Base-by-base conservation (phyloP, 2,329 filamentous ascomycete genomes). In the Hypomyces perniciosus region DNA sequence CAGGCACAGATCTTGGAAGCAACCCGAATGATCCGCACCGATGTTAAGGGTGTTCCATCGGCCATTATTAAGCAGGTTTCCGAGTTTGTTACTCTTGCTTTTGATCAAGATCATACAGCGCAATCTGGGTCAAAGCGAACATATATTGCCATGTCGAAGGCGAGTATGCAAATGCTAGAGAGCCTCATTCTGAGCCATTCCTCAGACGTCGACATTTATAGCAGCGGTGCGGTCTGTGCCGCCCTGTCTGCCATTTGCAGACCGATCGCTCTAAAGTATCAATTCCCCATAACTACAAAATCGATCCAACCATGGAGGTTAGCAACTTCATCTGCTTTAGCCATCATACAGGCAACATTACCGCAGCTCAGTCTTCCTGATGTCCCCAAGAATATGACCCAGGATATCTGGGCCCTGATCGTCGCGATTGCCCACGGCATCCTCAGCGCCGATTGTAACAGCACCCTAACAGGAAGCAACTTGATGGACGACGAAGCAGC, bases 81-180 rank as follows among this genome's bases (percentile, higher is more conserved):
- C 1, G 80, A 87, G 45, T 83, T 95, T 53, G 78, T 83, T 7
- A 78, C 81, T 2, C 72, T 95, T 33, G 85, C 89, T 1, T 91
- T 88, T 58, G 68, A 73, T 0, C 64, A 68, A 51, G 61, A 71
- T 51, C 49, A 61, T 54, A 26, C 67, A 54, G 50, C 69, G 56
- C 58, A 59, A 9, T 67, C 71, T 9, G 44, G 62, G 1, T 62
- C 71, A 46, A 82, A 82, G 51, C 86, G 89, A 6, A 95, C 90
- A 0, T 97, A 90, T 63, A 83, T 99, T 50, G 92, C 93, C 33
- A 80, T 97, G 62, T 90, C 91, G 1, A 95, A 93, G 66, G 81
- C 81, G 20, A 83, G 86, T 52, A 93, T 96, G 78, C 72, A 77
- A 2, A 79, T 90, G 42, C 68, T 95, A 2, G 76, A 86, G 56